These are phyloP conservation scores for Neofusicoccum kwambonambiense DNA, from an alignment of 2,329 filamentous ascomycete genomes.

Conservation along the genomic window DNA sequence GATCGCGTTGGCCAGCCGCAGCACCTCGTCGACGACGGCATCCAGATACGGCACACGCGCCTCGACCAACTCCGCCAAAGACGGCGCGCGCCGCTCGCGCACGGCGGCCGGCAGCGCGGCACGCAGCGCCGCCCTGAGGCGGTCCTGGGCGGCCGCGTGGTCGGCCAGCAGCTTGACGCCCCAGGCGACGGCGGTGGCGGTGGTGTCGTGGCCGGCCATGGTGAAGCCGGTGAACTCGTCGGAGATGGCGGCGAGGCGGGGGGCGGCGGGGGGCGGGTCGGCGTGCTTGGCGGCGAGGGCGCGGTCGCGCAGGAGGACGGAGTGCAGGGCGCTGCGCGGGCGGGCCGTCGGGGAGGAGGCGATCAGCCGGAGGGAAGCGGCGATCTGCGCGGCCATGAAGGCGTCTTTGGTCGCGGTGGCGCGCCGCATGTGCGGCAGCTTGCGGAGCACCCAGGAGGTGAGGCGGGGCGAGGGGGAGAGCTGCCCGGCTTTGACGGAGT, in stretches of 20 bases:
- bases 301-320: constrained; percentile 19
- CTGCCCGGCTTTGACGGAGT: constrained; percentile 12
- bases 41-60: constrained; percentile 23
- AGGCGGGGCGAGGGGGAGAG: constrained; percentile 6
- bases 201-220: constrained; percentile 49
- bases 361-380: background rate
- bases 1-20: constrained; percentile 34
- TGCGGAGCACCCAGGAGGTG: background rate
- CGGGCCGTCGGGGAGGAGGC: background rate
- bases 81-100: constrained; percentile 17
- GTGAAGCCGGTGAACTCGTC: constrained; percentile 32
- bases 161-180: constrained; percentile 40
- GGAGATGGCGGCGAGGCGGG: background rate
- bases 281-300: constrained; percentile 17
- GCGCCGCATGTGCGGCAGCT: background rate
- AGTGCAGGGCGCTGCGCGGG: constrained; percentile 16
- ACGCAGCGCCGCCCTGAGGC: constrained; percentile 33
- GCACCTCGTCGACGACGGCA: constrained; percentile 41
- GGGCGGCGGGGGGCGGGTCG: constrained; percentile 12
- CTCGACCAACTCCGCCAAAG: constrained; percentile 25
- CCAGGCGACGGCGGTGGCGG: constrained; percentile 43
- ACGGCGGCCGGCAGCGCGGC: constrained; percentile 26
- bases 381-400: background rate
- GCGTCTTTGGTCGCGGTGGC: background rate
- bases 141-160: constrained; percentile 35